A percentile compares a stretch with the other conserved stretches of the same genome.
These are phyloP conservation scores for Malus hybrid DNA, from an alignment of 331 rosid genomes.

Conservation along the genomic window DNA sequence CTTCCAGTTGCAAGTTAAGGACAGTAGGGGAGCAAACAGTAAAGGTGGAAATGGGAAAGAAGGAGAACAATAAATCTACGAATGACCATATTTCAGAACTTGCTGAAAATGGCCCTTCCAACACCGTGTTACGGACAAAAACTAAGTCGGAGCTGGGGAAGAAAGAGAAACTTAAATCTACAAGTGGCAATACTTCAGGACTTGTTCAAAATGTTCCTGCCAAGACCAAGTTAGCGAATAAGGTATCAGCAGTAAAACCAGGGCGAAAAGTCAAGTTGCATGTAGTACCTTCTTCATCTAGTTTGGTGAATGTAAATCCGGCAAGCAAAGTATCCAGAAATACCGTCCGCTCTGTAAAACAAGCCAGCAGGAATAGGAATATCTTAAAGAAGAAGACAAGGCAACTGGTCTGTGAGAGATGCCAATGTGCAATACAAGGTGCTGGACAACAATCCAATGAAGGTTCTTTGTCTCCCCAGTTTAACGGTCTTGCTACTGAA, in stretches of 20 bases:
- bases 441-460: slow-evolving; percentile 33
- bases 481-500: slow-evolving; percentile 26
- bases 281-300: slow-evolving; percentile 49
- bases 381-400: slow-evolving; percentile 58
- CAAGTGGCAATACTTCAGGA: slow-evolving; percentile 30
- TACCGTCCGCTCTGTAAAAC: slow-evolving; percentile 45
- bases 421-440: slow-evolving; percentile 56
- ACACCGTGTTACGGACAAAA: slow-evolving; percentile 20
- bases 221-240: slow-evolving; percentile 42
- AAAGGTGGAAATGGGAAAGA: slow-evolving; percentile 28
- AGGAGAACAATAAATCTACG: slow-evolving; percentile 36
- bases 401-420: slow-evolving; percentile 73
- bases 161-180: slow-evolving; percentile 36
- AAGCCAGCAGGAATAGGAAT: slow-evolving; percentile 61
- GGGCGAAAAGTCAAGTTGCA: slow-evolving; percentile 61
- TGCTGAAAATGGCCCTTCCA: slow-evolving; percentile 25
- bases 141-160: slow-evolving; percentile 27
- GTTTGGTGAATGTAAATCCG: slow-evolving; percentile 35
- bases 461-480: slow-evolving; percentile 19
- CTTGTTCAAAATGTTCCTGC: slow-evolving; percentile 32
- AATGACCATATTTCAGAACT: slow-evolving; percentile 32
- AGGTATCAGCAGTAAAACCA: slow-evolving; percentile 33
- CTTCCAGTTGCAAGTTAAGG: slow-evolving; percentile 20
- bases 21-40: slow-evolving; percentile 34
- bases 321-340: slow-evolving; percentile 51